Base-by-base conservation (phyloP, 768 basidiomycete species). In the Phlebiopsis gigantea region DNA sequence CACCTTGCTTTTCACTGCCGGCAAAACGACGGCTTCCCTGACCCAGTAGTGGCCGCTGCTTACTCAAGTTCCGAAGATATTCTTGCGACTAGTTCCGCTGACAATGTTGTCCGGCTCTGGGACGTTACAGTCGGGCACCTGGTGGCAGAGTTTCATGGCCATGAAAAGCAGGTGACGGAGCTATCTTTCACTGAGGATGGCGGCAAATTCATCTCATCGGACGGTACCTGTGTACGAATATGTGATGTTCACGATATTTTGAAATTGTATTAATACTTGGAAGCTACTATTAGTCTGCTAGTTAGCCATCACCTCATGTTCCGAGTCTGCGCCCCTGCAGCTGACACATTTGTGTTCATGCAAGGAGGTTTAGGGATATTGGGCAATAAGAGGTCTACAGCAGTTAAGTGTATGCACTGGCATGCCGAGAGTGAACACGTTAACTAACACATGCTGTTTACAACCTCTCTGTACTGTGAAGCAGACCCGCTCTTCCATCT, bases 101-200 rank as follows among this genome's bases (percentile, higher is more conserved):
- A 66, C 39, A 60, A 61, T 0, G 59, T 45, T 0, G 62, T 65
- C 5, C 41, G 45, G 31, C 8, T 65, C 4, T 63, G 64, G 64
- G 44, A 63, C 43, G 52, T 51, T 5, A 49, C 41, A 30, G 24
- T 30, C 2, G 61, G 62, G 4, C 29, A n/a, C 22, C 46, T 53
- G 8, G 25, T 58, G 9, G 54, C 47, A 3, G 54, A 47, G 48
- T 57, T 61, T 24, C 53, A 61, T 6, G 66, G 68, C 1, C 69
- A 70, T 56, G 41, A 30, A 5, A 66, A 64, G 51, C 73, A 74
- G 8, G 57, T 70, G 39, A 63, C 46, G 2, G 70, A 65, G 41
- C 69, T 79, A 53, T 62, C 65, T 57, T 74, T 80, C 61, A 75
- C 74, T 4, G 76, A 74, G 28, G 75, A 78, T 60, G 74, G 72